Conservation (phyloP, 2,329 filamentous ascomycete species). For the Sclerotinia glacialis region DNA sequence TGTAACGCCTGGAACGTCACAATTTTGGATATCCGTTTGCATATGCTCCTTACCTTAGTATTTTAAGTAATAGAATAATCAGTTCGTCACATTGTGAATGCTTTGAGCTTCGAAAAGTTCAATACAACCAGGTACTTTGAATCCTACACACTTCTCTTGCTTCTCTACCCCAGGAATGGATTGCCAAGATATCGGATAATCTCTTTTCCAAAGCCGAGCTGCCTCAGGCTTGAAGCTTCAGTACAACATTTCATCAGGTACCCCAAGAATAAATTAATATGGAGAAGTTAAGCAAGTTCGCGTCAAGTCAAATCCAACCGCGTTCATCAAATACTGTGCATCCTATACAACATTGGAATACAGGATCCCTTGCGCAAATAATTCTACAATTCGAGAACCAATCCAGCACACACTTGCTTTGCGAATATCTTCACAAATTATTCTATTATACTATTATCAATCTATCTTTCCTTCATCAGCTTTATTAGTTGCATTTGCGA, state of each 20-base stretch:
- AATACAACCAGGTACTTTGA: too few relatives aligned
- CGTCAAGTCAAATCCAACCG: constrained; percentile 21
- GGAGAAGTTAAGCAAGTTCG: constrained; percentile 14
- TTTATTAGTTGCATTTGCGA: constrained; percentile 17
- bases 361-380: constrained; percentile 8
- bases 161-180: too few relatives aligned
- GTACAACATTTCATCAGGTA: background rate
- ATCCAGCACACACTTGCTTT: constrained; percentile 4
- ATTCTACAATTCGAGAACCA: constrained; percentile 5
- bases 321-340: constrained; percentile 14
- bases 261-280: constrained; percentile 16
- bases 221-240: background rate
- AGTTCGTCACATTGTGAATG: too few relatives aligned
- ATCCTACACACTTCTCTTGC: too few relatives aligned
- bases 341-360: constrained; percentile 4
- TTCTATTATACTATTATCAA: constrained; percentile 9
- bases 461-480: background rate
- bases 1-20: too few relatives aligned
- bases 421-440: background rate
- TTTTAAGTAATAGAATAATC: too few relatives aligned
- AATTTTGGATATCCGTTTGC: too few relatives aligned
- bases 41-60: too few relatives aligned
- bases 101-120: too few relatives aligned
- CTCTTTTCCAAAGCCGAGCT: background rate
- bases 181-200: too few relatives aligned